Evolutionary conservation across 1,139 yeast genomes (phyloP).

Genomic region (Wickerhamomyces sp.): DNA sequence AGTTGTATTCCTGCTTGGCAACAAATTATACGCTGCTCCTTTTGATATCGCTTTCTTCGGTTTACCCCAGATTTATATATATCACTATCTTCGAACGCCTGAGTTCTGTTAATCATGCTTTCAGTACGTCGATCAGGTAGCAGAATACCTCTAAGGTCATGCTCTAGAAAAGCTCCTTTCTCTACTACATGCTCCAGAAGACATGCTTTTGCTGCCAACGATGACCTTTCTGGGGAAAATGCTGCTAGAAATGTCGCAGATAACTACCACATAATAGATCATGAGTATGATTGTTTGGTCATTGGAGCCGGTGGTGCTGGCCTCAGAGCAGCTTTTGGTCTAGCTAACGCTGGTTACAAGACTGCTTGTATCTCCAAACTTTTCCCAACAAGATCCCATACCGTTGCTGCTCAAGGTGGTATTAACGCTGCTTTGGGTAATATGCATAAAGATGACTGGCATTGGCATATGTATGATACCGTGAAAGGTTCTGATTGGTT

Average conservation of each 20-base stretch:
- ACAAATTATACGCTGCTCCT: no score
- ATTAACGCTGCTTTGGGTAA: conserved; percentile 95
- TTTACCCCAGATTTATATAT: neutral
- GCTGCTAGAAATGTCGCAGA: conserved; percentile 52
- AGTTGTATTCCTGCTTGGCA: no score
- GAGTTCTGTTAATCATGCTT: no score
- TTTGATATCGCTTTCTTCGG: no score
- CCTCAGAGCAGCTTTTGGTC: conserved; percentile 95
- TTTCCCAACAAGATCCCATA: conserved; percentile 97
- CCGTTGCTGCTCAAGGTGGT: conserved; percentile 99
- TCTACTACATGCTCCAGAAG: neutral
- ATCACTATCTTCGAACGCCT: no score
- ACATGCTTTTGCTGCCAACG: conserved; percentile 17
- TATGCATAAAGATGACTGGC: conserved; percentile 99
- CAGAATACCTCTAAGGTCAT: conserved; percentile 9
- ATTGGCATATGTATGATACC: conserved; percentile 99
- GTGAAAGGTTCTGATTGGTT: conserved; percentile 99
- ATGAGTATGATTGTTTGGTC: conserved; percentile 96
- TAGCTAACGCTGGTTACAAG: conserved; percentile 95
- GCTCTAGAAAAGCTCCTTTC: conserved; percentile 2
- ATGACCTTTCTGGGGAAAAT: conserved; percentile 26
- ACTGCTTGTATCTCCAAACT: conserved; percentile 97
- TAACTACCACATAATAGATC: conserved; percentile 81
- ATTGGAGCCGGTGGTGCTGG: conserved; percentile 99
- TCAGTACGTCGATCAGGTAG: conserved; percentile 21